Evolutionary conservation across 805 yeast species (phyloP).

Genomic region (Suhomyces emberorum): DNA sequence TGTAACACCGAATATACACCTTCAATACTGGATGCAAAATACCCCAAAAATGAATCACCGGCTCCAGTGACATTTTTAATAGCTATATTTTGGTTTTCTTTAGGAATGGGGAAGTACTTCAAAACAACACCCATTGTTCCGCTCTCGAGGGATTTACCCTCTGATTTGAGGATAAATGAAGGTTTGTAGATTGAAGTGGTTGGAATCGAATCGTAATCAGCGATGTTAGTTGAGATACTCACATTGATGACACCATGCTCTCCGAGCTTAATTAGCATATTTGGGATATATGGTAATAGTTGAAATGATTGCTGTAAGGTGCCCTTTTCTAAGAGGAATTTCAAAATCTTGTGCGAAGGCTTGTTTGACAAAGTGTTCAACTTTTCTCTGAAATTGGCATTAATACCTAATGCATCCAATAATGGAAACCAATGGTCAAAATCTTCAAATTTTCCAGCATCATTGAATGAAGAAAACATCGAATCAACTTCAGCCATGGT

Average conservation of each 20-base stretch:
- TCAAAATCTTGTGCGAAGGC: conserved; percentile 18
- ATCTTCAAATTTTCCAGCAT: conserved; percentile 43
- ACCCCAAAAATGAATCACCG: conserved; percentile 79
- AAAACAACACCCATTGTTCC: conserved; percentile 51
- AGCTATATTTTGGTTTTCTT: conserved; percentile 23
- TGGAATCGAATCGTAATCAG: conserved; percentile 32
- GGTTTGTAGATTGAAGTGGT: conserved; percentile 29
- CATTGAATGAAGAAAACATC: conserved; percentile 49
- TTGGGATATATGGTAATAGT: conserved; percentile 71
- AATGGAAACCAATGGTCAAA: conserved; percentile 71
- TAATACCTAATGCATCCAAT: conserved; percentile 56
- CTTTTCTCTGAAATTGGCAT: conserved; percentile 43
- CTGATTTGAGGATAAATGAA: conserved; percentile 17
- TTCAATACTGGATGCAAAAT: conserved; percentile 39
- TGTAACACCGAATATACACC: conserved; percentile 28
- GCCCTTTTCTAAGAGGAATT: conserved; percentile 37
- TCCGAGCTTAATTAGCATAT: conserved; percentile 66
- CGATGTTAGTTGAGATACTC: conserved; percentile 31
- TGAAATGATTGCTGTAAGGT: conserved; percentile 65
- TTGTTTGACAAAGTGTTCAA: conserved; percentile 32
- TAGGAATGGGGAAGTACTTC: conserved; percentile 55
- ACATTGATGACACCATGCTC: conserved; percentile 52
- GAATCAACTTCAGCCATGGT: conserved; percentile 59
- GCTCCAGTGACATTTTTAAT: conserved; percentile 80
- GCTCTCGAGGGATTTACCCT: conserved; percentile 13